Percentiles rank a stretch among this genome's conserved stretches.
phyloP scores from a whole-genome alignment of 495 filamentous ascomycete species.

The Trichoderma erinaceum region DNA sequence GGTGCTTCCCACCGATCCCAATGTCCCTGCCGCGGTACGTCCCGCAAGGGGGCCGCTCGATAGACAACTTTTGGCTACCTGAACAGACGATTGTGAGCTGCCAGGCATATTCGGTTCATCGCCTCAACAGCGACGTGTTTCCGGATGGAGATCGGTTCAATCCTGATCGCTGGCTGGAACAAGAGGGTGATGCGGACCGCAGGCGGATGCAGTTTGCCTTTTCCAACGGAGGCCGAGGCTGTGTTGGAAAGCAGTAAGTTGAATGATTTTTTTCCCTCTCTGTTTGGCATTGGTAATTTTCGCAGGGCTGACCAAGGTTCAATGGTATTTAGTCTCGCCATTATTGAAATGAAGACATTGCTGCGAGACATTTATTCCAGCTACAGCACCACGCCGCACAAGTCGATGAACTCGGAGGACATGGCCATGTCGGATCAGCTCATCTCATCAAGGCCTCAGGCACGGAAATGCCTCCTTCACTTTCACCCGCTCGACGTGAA shows the following conservation, averaged over 20 bases:
- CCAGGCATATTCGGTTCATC: conserved; percentile 50
- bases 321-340: conserved; percentile 43
- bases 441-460: conserved; percentile 51
- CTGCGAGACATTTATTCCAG: conserved; percentile 52
- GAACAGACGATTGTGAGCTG: conserved; percentile 45
- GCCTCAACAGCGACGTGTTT: conserved; percentile 48
- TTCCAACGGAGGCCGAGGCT: conserved; percentile 50
- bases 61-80: conserved; percentile 45
- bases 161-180: conserved; percentile 60
- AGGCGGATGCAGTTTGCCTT: conserved; percentile 46
- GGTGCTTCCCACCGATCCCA: conserved; percentile 57
- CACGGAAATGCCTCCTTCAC: conserved; percentile 47
- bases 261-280: no score
- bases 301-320: conserved; percentile 20
- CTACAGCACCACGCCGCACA: conserved; percentile 47
- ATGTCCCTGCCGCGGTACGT: conserved; percentile 61
- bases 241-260: conserved; percentile 51
- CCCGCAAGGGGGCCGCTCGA: conserved; percentile 42
- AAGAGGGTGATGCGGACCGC: conserved; percentile 41
- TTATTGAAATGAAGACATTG: conserved; percentile 61
- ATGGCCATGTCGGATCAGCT: conserved; percentile 57
- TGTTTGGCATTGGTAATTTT: neutral
- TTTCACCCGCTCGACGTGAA: conserved; percentile 24
- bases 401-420: conserved; percentile 44
- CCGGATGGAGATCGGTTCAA: conserved; percentile 48